Base-by-base conservation (phyloP, 1,284 basidiomycete species). In the Leccinum solheimii region DNA sequence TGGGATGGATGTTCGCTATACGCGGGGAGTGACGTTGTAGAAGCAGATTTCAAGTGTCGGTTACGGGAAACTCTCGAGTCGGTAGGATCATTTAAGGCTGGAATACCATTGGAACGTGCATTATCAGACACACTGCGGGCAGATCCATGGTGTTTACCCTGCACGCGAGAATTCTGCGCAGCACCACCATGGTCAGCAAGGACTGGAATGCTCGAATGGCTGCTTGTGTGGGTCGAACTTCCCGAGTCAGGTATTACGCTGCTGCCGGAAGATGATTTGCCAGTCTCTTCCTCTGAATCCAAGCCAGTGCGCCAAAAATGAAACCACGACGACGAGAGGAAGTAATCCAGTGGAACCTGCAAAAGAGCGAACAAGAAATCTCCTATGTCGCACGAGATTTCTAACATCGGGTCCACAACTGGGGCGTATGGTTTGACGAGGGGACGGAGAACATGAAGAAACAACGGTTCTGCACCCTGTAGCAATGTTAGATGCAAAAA, bases 381-480 rank as follows among this genome's bases (percentile, higher is more conserved):
- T 27, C 87, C 86, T 50, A 86, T 68, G 70, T 85, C 83, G 57
- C 82, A 78, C 21, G 79, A 74, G 19, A 86, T 65, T 56, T 89
- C 86, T 27, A 91, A 76, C 27, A 82, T 60, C 27, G 83, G 77
- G 67, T 92, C 90, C 34, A 92, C 73, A 0, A 85, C 81, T 6
- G 78, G 67, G 9, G 82, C 80, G 65, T 92, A 87, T 11, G 90
- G 90, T 70, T 86, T 88, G 67, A 91, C 71, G 55, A 88, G 69
- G 36, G 88, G 89, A 16, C 90, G 87, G 38, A 92, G 80, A 62
- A 90, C 74, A 73, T 92, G 87, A 36, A 92, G 78, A 69, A 84
- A 92, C 43, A 92, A 81, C 5, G 90, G 91, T 74, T 92, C 90
- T 30, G 91, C 88, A 36, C 90, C 90, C 91, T 92, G 66, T 8